Percentiles rank a stretch among this genome's conserved stretches.
phyloP scores from a whole-genome alignment of 805 yeast species.

The Yamadazyma scolyti region DNA sequence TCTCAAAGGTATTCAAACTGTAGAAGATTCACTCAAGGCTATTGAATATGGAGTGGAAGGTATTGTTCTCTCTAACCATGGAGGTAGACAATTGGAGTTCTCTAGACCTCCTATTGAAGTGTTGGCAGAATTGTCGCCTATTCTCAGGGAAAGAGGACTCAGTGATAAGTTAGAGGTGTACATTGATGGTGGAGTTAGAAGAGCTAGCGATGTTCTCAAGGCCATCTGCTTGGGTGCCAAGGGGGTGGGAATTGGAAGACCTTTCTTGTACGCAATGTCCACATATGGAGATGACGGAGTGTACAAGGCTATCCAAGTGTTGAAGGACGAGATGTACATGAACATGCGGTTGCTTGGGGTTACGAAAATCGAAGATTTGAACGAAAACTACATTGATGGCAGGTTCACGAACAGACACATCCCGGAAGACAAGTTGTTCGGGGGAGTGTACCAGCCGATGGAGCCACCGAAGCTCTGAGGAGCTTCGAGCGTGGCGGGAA shows the following conservation, averaged over 20 bases:
- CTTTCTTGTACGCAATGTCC: constrained; percentile 74
- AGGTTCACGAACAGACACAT: constrained; percentile 40
- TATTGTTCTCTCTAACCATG: constrained; percentile 67
- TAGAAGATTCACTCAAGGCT: constrained; percentile 62
- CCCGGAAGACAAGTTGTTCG: constrained; percentile 55
- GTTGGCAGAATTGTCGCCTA: constrained; percentile 50
- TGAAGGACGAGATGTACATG: constrained; percentile 58
- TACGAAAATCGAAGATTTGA: constrained; percentile 46
- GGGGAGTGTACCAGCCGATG: constrained; percentile 54
- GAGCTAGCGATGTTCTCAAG: constrained; percentile 75
- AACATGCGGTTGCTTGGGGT: constrained; percentile 69
- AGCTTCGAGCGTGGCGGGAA: too few species aligned
- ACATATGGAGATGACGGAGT: constrained; percentile 79
- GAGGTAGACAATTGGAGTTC: constrained; percentile 68
- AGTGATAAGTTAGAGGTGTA: constrained; percentile 56
- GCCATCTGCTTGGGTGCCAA: constrained; percentile 76
- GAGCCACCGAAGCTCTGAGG: too few species aligned
- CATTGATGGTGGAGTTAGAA: constrained; percentile 73
- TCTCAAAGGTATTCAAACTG: constrained; percentile 63
- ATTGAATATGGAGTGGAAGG: constrained; percentile 59
- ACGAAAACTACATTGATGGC: constrained; percentile 60
- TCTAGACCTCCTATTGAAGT: constrained; percentile 61
- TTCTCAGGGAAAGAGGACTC: constrained; percentile 37
- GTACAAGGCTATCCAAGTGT: constrained; percentile 54
- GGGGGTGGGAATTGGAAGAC: constrained; percentile 74